phyloP scores from a whole-genome alignment of 1,284 basidiomycete species.

The Sporisorium sorghi region DNA sequence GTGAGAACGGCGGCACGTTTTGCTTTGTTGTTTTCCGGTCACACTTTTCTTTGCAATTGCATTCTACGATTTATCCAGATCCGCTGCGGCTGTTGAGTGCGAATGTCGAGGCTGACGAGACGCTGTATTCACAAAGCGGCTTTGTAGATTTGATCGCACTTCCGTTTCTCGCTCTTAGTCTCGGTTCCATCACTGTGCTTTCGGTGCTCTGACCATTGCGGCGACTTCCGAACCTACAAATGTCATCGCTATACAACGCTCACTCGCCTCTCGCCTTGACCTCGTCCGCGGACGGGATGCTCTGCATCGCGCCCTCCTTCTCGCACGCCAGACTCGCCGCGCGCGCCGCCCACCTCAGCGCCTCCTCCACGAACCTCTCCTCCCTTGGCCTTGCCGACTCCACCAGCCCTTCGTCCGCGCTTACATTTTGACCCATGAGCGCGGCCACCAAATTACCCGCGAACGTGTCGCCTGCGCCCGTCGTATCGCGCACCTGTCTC shows the following conservation, averaged over 20 bases:
- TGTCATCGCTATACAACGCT: neutral
- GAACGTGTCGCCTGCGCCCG: slow-evolving; percentile 68
- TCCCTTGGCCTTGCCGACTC: slow-evolving; percentile 17
- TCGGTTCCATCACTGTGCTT: too few relatives aligned
- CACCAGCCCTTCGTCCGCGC: slow-evolving; percentile 13
- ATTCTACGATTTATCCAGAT: slow-evolving; percentile 1
- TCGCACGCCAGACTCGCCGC: slow-evolving; percentile 66
- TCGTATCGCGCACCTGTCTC: slow-evolving; percentile 61
- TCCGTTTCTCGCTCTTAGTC: too few relatives aligned
- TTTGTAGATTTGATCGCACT: too few relatives aligned
- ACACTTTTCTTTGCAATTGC: slow-evolving; percentile 19
- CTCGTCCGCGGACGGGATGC: slow-evolving; percentile 54
- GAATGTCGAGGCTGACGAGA: neutral
- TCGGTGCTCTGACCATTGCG: neutral
- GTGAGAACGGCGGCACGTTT: slow-evolving; percentile 3
- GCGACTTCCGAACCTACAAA: neutral
- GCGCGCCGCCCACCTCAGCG: slow-evolving; percentile 48
- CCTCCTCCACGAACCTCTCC: slow-evolving; percentile 23
- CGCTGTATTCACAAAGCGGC: too few relatives aligned
- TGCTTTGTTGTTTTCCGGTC: neutral
- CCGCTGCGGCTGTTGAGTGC: neutral
- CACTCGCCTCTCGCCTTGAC: slow-evolving; percentile 42
- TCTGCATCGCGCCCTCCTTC: slow-evolving; percentile 65
- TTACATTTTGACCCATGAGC: slow-evolving; percentile 51
- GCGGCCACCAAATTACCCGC: slow-evolving; percentile 63